Evolutionary conservation across 2,329 filamentous ascomycete species (phyloP).

Genomic region (Aspergillus brasiliensis): DNA sequence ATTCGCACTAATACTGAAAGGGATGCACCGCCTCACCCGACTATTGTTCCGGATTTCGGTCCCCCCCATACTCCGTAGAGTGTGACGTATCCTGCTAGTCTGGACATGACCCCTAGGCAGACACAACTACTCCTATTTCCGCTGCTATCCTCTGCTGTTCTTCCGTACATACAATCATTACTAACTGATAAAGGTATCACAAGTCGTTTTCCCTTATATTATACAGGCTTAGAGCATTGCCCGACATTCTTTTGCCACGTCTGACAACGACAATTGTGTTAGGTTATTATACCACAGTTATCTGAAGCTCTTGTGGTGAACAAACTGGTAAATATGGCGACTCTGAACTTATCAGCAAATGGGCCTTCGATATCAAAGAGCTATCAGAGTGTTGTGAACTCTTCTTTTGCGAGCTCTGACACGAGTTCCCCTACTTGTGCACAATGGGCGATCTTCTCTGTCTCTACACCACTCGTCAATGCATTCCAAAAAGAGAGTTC

Average conservation of each 20-base stretch:
- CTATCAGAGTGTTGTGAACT: constrained; percentile 69
- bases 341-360: constrained; percentile 76
- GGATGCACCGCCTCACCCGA: not conserved
- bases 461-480: constrained; percentile 87
- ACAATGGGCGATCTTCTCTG: constrained; percentile 92
- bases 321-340: constrained; percentile 63
- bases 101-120: not conserved
- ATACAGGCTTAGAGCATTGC: not conserved
- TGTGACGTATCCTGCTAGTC: constrained; percentile 3
- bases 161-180: not conserved
- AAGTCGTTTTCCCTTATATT: not conserved
- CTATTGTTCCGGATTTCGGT: constrained; percentile 2
- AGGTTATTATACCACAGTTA: not conserved
- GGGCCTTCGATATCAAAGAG: constrained; percentile 78
- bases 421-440: constrained; percentile 77
- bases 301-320: not conserved
- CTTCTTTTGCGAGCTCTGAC: constrained; percentile 57
- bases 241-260: not conserved
- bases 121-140: not conserved
- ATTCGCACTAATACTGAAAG: not conserved
- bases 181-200: not conserved
- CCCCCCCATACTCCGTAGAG: not conserved
- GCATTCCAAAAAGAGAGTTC: constrained; percentile 83
- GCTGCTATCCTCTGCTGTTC: not conserved
- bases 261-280: not conserved